Evolutionary conservation across 1,139 yeast genomes (phyloP).

Genomic region (Pichia sp.): DNA sequence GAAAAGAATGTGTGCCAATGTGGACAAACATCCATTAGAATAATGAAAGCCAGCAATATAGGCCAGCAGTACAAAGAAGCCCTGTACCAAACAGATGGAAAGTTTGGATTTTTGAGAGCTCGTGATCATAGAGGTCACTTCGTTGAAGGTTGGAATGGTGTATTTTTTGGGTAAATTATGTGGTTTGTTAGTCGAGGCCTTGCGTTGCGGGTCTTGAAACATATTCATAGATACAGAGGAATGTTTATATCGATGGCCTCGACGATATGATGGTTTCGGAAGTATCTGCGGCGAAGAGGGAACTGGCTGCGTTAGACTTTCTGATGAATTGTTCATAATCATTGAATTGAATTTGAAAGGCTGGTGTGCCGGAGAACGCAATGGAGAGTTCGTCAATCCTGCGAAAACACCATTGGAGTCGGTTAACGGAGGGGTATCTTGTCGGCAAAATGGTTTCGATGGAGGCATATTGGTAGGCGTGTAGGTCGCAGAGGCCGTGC

Average conservation of each 20-base stretch:
- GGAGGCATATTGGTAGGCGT: constrained; percentile 31
- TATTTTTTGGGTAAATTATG: constrained; percentile 69
- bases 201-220: constrained; percentile 59
- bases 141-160: constrained; percentile 71
- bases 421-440: constrained; percentile 32
- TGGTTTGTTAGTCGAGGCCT: constrained; percentile 67
- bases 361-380: constrained; percentile 39
- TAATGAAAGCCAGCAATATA: constrained; percentile 58
- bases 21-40: constrained; percentile 60
- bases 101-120: constrained; percentile 52
- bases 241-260: constrained; percentile 93
- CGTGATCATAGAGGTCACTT: constrained; percentile 54
- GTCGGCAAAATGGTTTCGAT: constrained; percentile 34
- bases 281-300: constrained; percentile 27
- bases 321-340: constrained; percentile 31
- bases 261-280: constrained; percentile 65
- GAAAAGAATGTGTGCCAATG: constrained; percentile 80
- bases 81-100: constrained; percentile 62
- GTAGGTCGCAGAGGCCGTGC: constrained; percentile 19
- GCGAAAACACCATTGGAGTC: constrained; percentile 18
- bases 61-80: constrained; percentile 49
- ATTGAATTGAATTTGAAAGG: constrained; percentile 54
- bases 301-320: constrained; percentile 15
- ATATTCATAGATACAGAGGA: constrained; percentile 96
- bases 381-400: constrained; percentile 1